Conservation (phyloP, 768 basidiomycete species). For the Suillus brevipes region DNA sequence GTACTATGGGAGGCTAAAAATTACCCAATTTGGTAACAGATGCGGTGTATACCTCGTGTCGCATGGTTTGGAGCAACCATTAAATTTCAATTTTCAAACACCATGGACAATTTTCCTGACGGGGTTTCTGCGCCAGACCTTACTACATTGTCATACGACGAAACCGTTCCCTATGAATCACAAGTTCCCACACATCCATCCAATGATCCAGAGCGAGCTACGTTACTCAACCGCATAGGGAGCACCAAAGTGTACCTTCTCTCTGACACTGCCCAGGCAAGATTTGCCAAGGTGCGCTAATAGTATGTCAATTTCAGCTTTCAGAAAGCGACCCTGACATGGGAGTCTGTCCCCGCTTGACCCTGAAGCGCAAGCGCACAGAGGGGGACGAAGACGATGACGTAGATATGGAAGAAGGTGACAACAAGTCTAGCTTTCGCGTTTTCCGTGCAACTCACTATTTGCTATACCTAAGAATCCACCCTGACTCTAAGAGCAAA, state of each 20-base stretch:
- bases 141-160: constrained; percentile 51
- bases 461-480: constrained; percentile 35
- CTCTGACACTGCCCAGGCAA: constrained; percentile 61
- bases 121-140: constrained; percentile 32
- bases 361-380: constrained; percentile 50
- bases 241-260: constrained; percentile 75
- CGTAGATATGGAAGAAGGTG: constrained; percentile 35
- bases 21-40: constrained; percentile 1
- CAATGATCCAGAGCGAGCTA: constrained; percentile 18
- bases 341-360: constrained; percentile 27
- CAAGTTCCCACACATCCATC: constrained; percentile 45
- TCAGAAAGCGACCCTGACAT: constrained; percentile 47
- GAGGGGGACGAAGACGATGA: constrained; percentile 39
- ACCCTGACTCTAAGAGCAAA: constrained; percentile 48
- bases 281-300: constrained; percentile 73
- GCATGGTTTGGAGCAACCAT: background rate
- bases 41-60: background rate
- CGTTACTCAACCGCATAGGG: constrained; percentile 69
- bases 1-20: background rate
- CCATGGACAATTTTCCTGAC: constrained; percentile 53
- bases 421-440: background rate
- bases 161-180: constrained; percentile 56
- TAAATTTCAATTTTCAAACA: background rate
- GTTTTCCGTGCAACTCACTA: constrained; percentile 14
- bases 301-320: constrained; percentile 37